A percentile compares a stretch with the other conserved stretches of the same genome.
These are phyloP conservation scores for Zygotorulaspora mrakii DNA, from an alignment of 1,139 yeast genomes.

Conservation along the genomic window DNA sequence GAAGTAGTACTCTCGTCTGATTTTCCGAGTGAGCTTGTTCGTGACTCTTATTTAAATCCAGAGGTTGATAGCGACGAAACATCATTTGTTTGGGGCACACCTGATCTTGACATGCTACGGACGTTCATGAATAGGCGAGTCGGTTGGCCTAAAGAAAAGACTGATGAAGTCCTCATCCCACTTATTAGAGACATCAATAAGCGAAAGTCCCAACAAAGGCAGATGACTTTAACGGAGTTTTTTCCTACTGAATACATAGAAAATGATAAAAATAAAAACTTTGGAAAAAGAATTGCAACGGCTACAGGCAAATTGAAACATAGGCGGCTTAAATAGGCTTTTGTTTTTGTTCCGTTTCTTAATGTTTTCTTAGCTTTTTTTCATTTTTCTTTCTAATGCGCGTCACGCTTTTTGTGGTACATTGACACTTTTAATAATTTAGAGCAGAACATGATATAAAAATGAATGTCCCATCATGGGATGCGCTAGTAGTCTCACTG, in stretches of 20 bases:
- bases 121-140: constrained; percentile 63
- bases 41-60: constrained; percentile 71
- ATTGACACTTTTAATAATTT: too few species aligned
- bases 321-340: constrained; percentile 18
- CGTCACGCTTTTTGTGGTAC: too few species aligned
- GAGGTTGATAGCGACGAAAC: constrained; percentile 80
- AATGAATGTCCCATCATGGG: too few species aligned
- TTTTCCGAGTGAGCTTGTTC: constrained; percentile 70
- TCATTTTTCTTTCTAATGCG: too few species aligned
- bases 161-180: constrained; percentile 87
- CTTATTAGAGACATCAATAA: constrained; percentile 74
- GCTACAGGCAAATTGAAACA: constrained; percentile 52
- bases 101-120: constrained; percentile 76
- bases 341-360: background rate
- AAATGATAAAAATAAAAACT: constrained; percentile 43
- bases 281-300: constrained; percentile 57
- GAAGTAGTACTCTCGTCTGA: constrained; percentile 46
- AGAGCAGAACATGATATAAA: too few species aligned
- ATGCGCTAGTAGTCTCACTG: too few species aligned
- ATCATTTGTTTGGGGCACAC: constrained; percentile 84
- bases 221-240: constrained; percentile 55
- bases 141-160: constrained; percentile 76
- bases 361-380: constrained; percentile 1
- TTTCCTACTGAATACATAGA: constrained; percentile 47
- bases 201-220: constrained; percentile 51